These are phyloP conservation scores for Akanthomyces dipterigenus DNA, from an alignment of 2,329 filamentous ascomycete species.

Conservation along the genomic window DNA sequence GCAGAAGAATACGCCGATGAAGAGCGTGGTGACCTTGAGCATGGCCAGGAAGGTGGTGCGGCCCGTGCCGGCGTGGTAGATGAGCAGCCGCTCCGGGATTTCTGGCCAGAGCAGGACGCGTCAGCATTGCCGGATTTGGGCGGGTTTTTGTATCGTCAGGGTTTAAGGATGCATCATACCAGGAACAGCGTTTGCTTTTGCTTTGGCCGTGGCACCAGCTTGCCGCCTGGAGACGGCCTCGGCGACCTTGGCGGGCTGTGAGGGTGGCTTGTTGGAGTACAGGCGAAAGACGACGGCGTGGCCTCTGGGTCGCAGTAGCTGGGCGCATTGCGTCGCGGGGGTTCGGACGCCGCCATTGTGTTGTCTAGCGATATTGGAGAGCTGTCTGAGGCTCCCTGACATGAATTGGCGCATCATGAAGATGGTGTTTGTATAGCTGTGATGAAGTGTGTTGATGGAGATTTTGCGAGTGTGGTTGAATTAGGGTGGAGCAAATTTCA, in stretches of 20 bases:
- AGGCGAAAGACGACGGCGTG: not conserved
- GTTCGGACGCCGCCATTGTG: not conserved
- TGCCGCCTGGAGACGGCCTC: conserved; percentile 6
- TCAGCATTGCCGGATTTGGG: not conserved
- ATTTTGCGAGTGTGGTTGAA: not conserved
- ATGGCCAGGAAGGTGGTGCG: conserved; percentile 62
- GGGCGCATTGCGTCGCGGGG: not conserved
- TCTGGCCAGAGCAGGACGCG: conserved; percentile 24
- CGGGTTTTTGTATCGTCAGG: not conserved
- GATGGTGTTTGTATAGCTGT: not conserved
- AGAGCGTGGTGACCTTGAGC: conserved; percentile 64
- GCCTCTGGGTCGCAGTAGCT: not conserved
- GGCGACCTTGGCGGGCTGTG: not conserved
- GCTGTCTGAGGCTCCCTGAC: not conserved
- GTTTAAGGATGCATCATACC: not conserved
- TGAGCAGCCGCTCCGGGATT: conserved; percentile 54
- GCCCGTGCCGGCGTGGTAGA: conserved; percentile 69
- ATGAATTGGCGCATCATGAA: not conserved
- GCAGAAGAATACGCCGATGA: conserved; percentile 60
- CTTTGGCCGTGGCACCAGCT: not conserved
- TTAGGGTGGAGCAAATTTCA: conserved; percentile 4
- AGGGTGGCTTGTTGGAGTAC: not conserved
- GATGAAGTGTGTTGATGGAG: not conserved
- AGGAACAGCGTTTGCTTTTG: not conserved
- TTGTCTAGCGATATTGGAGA: not conserved